These are phyloP conservation scores for Penicillium goetzii DNA, from an alignment of 495 filamentous ascomycete genomes.

Conservation along the genomic window DNA sequence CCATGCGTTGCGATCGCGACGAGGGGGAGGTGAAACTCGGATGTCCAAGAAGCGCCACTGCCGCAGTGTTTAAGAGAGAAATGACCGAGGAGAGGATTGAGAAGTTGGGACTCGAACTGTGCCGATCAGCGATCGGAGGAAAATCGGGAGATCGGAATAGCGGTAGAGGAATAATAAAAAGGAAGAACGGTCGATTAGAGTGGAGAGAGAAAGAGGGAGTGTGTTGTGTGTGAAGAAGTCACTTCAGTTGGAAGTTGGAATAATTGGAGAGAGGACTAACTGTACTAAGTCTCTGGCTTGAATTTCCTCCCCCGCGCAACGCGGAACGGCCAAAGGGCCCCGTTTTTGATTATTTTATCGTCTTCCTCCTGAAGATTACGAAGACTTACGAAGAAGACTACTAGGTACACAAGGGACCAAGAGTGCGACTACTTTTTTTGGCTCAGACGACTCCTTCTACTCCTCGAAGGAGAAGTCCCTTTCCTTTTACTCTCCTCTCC, in stretches of 20 bases:
- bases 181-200: background rate
- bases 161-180: background rate
- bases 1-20: constrained; percentile 31
- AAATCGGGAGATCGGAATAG: background rate
- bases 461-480: background rate
- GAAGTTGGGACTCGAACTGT: background rate
- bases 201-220: background rate
- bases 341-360: background rate
- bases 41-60: constrained; percentile 16
- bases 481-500: background rate
- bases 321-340: background rate
- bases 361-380: background rate
- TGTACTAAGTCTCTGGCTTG: background rate
- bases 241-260: background rate
- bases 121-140: background rate
- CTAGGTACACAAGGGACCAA: no score
- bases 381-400: background rate
- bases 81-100: background rate
- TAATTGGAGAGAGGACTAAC: background rate
- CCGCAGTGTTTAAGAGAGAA: constrained; percentile 7
- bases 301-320: constrained; percentile 5
- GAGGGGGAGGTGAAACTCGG: constrained; percentile 3
- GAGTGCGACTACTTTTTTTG: no score
- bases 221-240: background rate
- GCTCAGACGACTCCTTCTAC: background rate